Base-by-base conservation (phyloP, 805 yeast genomes). In the Wickerhamiella allomyrinae region DNA sequence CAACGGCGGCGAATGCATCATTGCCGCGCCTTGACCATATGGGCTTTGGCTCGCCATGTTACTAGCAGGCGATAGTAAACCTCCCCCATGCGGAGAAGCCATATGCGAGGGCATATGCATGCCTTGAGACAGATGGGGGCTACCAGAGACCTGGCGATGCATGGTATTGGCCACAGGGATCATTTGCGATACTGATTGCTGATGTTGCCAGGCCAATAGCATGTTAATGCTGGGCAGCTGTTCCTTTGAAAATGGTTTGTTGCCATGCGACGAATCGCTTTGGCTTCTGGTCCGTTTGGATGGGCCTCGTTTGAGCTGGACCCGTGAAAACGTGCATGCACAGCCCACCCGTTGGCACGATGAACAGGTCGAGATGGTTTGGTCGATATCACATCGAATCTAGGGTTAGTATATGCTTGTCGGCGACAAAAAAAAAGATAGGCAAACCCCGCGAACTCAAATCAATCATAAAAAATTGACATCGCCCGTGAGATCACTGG, bases 271-370 rank as follows among this genome's bases (percentile, higher is more conserved):
- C 22, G 25, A 43, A 23, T 41, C 49, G 29, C 47, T 44, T 25
- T 40, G 46, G 39, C 49, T 43, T 24, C 46, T 40, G n/a, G 47
- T 46, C 21, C 78, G 75, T 50, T 73, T 74, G 1, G 76, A 65
- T 3, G 81, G 81, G 1, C 81, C 81, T 41, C 81, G 61, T 49
- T 76, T 75, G 54, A 75, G 60, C 21, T 79, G 81, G 20, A 71
- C 60, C 25, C 80, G 62, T 20, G 71, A 65, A 50, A 74, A 75
- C 7, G 74, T 62, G 58, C 81, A 75, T 21, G 57, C 58, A 22
- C 71, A 76, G 48, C 67, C 67, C 35, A 68, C 64, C 41, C 74
- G 69, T 17, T 59, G 53, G 57, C 81, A 75, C 42, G 73, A 70
- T 23, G 70, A 62, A 57, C 81, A 75, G 13, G 55, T 49, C 4